Base-by-base conservation (phyloP, 1,284 basidiomycete genomes). In the Pisolithus thermaeus region DNA sequence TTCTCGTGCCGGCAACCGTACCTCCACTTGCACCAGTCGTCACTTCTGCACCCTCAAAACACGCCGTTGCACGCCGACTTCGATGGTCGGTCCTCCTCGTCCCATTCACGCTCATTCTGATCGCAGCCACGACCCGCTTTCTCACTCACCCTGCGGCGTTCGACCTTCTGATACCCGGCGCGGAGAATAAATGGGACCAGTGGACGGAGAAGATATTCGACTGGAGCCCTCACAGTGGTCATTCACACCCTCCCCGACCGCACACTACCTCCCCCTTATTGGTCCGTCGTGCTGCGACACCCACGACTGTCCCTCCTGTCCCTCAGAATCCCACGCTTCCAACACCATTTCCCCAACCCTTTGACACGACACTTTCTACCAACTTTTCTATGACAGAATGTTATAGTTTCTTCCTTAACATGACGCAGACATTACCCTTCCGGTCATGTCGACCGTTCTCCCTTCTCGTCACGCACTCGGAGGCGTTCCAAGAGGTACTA, bases 311-410 rank as follows among this genome's bases (percentile, higher is more conserved):
- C 7, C 79, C 81, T 2, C 69, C 76, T 20, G 59, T 75, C 49
- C 70, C 74, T 4, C 50, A 55, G 14, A 56, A 66, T 8, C 80
- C 78, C 1, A 58, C 56, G 28, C 75, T 83, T 51, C 90, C 79
- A 12, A 81, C 78, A 9, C 88, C 90, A 0, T 88, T 89, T 59
- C 89, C 88, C 2, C 86, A 86, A 55, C 78, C 90, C 0, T 83
- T 86, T 58, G 89, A 90, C 60, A 73, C 78, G 2, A 74, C 76
- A 20, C 64, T 90, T 45, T 73, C 78, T 11, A 62, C 74, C 37
- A 83, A 86, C 60, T 86, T 89, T 59, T 81, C 84, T 8, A 80
- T 79, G 30, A 55, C 67, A 22, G 65, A 72, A 38, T 93, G 90
- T 63, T 73, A 79, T 53, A 69, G 74, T 50, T 91, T 90, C 68